These are phyloP conservation scores for Alopecurus myosuroides DNA, from an alignment of 176 grass and related monocot species.

Conservation along the genomic window DNA sequence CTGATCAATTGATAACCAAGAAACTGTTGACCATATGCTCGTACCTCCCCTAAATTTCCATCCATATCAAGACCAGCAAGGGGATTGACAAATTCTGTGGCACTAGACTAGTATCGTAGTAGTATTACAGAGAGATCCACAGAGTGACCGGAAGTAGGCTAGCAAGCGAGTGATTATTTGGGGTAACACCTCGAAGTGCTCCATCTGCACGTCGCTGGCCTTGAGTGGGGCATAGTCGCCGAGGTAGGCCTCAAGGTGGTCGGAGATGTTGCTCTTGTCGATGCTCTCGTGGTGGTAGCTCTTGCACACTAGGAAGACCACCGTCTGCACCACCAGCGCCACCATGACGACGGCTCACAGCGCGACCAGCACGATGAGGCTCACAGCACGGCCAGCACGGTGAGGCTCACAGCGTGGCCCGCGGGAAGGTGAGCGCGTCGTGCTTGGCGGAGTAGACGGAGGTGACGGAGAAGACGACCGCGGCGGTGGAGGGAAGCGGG, in stretches of 20 bases:
- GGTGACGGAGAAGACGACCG: too few relatives aligned
- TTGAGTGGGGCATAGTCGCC: slow-evolving; percentile 86
- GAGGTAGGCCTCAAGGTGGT: slow-evolving; percentile 86
- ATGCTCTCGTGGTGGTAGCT: slow-evolving; percentile 91
- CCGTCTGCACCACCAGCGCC: slow-evolving; percentile 71
- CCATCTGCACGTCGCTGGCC: slow-evolving; percentile 80
- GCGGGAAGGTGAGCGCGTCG: too few relatives aligned
- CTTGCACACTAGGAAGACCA: slow-evolving; percentile 93
- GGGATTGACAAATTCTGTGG: neutral
- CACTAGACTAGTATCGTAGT: neutral
- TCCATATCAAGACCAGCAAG: neutral
- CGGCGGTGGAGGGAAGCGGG: too few relatives aligned
- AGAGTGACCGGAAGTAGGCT: neutral
- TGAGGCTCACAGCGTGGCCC: too few relatives aligned
- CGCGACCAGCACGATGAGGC: slow-evolving; percentile 25
- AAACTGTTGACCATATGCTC: neutral
- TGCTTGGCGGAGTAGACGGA: too few relatives aligned
- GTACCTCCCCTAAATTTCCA: neutral
- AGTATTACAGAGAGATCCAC: neutral
- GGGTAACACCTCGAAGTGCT: slow-evolving; percentile 58
- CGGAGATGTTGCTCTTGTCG: slow-evolving; percentile 75
- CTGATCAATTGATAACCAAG: neutral
- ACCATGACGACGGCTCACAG: slow-evolving; percentile 67
- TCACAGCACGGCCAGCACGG: too few relatives aligned
- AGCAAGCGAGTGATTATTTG: neutral